phyloP scores from a whole-genome alignment of 2,329 filamentous ascomycete species.

The Chrysosporium keratinophilum region DNA sequence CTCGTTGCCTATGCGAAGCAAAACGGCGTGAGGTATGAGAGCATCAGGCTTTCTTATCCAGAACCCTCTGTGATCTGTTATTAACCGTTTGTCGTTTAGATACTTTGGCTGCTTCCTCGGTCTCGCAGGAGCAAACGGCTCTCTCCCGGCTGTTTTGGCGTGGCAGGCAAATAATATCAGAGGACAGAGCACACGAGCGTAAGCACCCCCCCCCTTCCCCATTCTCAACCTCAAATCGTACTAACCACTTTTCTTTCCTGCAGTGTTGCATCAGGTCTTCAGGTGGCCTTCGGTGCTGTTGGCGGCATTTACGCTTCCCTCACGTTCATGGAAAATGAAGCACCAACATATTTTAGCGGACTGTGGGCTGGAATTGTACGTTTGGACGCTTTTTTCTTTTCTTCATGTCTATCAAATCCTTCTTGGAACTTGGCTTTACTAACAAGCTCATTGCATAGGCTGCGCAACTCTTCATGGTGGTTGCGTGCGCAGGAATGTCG shows the following conservation, averaged over 20 bases:
- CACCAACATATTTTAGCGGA: constrained; percentile 19
- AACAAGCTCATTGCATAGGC: constrained; percentile 12
- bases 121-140: constrained; percentile 61
- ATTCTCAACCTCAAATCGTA: constrained; percentile 15
- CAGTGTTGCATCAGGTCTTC: constrained; percentile 16
- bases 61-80: constrained; percentile 21
- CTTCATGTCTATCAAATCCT: not conserved
- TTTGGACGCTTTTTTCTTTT: not conserved
- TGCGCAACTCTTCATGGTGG: constrained; percentile 17
- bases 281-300: constrained; percentile 17
- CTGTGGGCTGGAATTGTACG: constrained; percentile 17
- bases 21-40: constrained; percentile 27
- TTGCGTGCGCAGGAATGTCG: constrained; percentile 21
- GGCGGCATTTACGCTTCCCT: constrained; percentile 20
- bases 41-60: constrained; percentile 23
- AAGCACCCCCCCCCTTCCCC: constrained; percentile 14
- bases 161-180: constrained; percentile 75
- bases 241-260: constrained; percentile 7
- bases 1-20: constrained; percentile 56
- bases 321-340: constrained; percentile 19
- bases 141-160: constrained; percentile 58
- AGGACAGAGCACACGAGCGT: constrained; percentile 23
- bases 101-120: constrained; percentile 63
- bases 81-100: not conserved
- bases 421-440: not conserved